Conservation (phyloP, 2,329 filamentous ascomycete genomes). For the Trichoderma pleuroti region DNA sequence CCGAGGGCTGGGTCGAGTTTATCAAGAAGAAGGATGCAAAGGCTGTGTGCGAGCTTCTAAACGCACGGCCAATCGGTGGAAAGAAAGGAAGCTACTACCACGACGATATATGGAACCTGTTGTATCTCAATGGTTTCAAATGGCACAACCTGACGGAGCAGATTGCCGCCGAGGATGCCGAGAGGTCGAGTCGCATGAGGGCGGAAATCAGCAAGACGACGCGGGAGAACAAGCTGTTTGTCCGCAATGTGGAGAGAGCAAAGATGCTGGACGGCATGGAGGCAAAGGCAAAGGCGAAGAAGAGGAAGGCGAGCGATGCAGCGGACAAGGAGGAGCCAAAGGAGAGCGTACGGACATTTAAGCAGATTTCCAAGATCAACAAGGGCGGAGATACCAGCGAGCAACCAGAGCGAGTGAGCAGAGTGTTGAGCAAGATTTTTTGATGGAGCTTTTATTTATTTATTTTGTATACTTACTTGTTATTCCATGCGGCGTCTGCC, state of each 20-base stretch:
- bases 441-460: slow-evolving; percentile 28
- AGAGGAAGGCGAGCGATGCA: slow-evolving; percentile 33
- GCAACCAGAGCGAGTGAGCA: slow-evolving; percentile 55
- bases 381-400: slow-evolving; percentile 44
- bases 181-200: slow-evolving; percentile 69
- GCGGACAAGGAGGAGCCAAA: slow-evolving; percentile 23
- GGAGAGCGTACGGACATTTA: slow-evolving; percentile 51
- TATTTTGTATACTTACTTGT: background rate
- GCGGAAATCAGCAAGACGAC: slow-evolving; percentile 73
- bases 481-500: background rate
- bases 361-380: slow-evolving; percentile 59
- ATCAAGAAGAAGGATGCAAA: slow-evolving; percentile 72
- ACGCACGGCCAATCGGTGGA: slow-evolving; percentile 73
- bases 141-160: slow-evolving; percentile 74
- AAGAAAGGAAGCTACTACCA: slow-evolving; percentile 82
- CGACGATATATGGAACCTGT: slow-evolving; percentile 82
- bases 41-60: slow-evolving; percentile 69
- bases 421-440: slow-evolving; percentile 64
- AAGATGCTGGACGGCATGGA: slow-evolving; percentile 77
- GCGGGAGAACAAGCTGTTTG: slow-evolving; percentile 77
- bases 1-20: slow-evolving; percentile 86
- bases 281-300: slow-evolving; percentile 44
- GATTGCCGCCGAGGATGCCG: slow-evolving; percentile 77
- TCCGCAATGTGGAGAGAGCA: slow-evolving; percentile 72
- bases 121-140: slow-evolving; percentile 80